A percentile compares a stretch with the other conserved stretches of the same genome.
Conservation (phyloP, 345 rosid genomes). For the Populus davidiana region DNA sequence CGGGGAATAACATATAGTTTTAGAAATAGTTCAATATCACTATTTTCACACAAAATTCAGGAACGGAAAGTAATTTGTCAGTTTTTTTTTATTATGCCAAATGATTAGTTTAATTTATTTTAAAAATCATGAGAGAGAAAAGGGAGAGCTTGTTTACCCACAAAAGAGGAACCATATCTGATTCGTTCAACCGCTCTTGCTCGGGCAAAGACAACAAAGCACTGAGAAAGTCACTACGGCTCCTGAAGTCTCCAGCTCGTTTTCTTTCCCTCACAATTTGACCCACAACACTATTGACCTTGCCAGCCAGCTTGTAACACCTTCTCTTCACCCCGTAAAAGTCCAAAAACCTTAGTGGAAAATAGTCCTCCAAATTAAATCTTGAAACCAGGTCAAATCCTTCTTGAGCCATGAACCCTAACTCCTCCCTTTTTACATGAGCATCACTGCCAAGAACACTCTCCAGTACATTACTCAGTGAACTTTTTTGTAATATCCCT, state of each 20-base stretch:
- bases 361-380: constrained; percentile 57
- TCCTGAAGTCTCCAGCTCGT: background rate
- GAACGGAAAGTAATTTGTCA: too few species aligned
- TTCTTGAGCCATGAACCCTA: constrained; percentile 49
- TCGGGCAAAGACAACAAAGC: constrained; percentile 53
- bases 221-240: constrained; percentile 44
- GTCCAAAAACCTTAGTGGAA: constrained; percentile 50
- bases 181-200: constrained; percentile 46
- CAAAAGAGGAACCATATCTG: constrained; percentile 51
- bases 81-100: background rate
- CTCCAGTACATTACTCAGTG: constrained; percentile 45
- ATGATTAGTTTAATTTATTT: background rate
- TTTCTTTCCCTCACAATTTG: constrained; percentile 41
- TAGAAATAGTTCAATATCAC: too few species aligned
- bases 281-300: constrained; percentile 42
- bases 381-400: constrained; percentile 47
- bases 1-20: too few species aligned
- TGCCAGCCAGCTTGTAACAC: constrained; percentile 40
- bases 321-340: constrained; percentile 56
- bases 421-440: constrained; percentile 15
- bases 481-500: constrained; percentile 40
- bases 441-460: constrained; percentile 48
- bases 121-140: background rate
- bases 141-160: constrained; percentile 44
- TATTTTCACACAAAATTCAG: too few species aligned